A percentile compares a stretch with the other conserved stretches of the same genome.
These are phyloP conservation scores for Bothriochloa decipiens DNA, from an alignment of 176 grass and related monocot species.

Conservation along the genomic window DNA sequence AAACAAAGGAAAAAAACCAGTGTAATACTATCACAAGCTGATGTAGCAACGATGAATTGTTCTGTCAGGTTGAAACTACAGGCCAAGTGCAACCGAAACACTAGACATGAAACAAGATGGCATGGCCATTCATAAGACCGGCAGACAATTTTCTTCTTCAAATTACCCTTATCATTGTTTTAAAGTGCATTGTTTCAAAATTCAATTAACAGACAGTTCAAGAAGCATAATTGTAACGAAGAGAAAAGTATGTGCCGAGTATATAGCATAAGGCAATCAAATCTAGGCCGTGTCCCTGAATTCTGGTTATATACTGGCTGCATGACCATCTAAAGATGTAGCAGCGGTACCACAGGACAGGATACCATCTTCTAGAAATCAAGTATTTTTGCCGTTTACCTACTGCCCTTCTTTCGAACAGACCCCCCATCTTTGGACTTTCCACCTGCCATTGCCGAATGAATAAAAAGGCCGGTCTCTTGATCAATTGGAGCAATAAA, in stretches of 20 bases:
- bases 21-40: constrained; percentile 20
- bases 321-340: constrained; percentile 45
- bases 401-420: constrained; percentile 99
- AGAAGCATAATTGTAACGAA: neutral
- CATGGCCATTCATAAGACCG: neutral
- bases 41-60: constrained; percentile 16
- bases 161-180: constrained; percentile 2
- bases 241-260: constrained; percentile 24
- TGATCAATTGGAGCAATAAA: constrained; percentile 89
- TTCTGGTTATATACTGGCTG: constrained; percentile 40
- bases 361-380: constrained; percentile 78
- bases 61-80: constrained; percentile 3
- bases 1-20: constrained; percentile 10
- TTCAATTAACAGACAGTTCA: constrained; percentile 21
- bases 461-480: constrained; percentile 83
- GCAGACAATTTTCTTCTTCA: constrained; percentile 16
- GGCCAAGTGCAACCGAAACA: constrained; percentile 29
- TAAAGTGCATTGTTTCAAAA: constrained; percentile 27
- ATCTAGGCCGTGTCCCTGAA: constrained; percentile 2
- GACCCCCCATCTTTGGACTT: constrained; percentile 99
- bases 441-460: constrained; percentile 97
- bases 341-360: constrained; percentile 53
- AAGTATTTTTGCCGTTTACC: constrained; percentile 94
- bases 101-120: constrained; percentile 8
- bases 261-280: constrained; percentile 34